Percentiles rank a stretch among this genome's conserved stretches.
Evolutionary conservation across 2,329 filamentous ascomycete genomes (phyloP).

Genomic region (Pochonia chlamydosporia): DNA sequence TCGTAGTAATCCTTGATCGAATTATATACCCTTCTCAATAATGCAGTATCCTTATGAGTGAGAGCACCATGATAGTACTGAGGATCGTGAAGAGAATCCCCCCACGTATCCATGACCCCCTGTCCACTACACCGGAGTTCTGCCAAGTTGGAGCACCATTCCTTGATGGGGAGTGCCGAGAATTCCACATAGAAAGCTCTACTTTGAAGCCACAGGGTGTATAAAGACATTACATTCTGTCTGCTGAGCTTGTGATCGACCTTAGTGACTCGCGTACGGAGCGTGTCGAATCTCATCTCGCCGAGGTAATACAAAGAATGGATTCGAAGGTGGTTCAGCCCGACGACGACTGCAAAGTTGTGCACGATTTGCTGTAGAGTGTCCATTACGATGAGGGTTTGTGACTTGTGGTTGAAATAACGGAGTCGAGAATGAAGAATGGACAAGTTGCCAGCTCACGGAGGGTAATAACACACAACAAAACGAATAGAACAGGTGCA

Average conservation of each 20-base stretch:
- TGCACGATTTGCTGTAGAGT: constrained; percentile 8
- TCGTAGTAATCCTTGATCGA: not conserved
- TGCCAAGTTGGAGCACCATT: constrained; percentile 1
- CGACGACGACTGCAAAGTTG: constrained; percentile 16
- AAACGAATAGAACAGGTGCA: too few relatives aligned
- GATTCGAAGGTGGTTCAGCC: constrained; percentile 16
- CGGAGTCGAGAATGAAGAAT: not conserved
- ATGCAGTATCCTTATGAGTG: not conserved
- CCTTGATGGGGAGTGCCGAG: not conserved
- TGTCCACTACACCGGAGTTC: not conserved
- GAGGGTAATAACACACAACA: too few relatives aligned
- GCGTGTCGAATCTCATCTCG: constrained; percentile 17
- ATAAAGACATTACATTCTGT: constrained; percentile 17
- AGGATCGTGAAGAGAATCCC: not conserved
- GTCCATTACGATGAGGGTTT: constrained; percentile 15
- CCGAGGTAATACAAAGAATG: constrained; percentile 17
- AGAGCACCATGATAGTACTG: not conserved
- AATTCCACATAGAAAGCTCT: constrained; percentile 1
- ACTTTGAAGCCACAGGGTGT: constrained; percentile 22
- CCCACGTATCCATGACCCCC: not conserved
- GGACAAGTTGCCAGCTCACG: too few relatives aligned
- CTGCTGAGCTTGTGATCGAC: constrained; percentile 8
- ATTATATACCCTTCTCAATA: not conserved
- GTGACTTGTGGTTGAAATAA: not conserved
- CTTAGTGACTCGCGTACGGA: constrained; percentile 15